Evolutionary conservation across 768 basidiomycete species (phyloP).

Genomic region (Suillus sp.): DNA sequence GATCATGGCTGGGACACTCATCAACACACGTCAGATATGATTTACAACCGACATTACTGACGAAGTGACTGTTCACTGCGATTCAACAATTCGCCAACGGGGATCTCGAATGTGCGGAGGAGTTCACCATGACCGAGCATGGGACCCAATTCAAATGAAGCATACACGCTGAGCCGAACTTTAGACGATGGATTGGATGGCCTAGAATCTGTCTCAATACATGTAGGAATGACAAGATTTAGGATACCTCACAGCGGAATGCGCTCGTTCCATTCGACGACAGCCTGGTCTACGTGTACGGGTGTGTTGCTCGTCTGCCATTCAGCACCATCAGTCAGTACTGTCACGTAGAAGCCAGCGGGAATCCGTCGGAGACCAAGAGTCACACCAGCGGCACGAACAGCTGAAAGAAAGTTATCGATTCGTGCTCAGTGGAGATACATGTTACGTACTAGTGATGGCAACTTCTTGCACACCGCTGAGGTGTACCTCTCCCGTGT

Average conservation of each 20-base stretch:
- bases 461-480: background rate
- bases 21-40: background rate
- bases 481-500: too few relatives aligned
- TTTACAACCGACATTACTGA: background rate
- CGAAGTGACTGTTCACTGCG: background rate
- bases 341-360: slow-evolving; percentile 14
- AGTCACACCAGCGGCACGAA: slow-evolving; percentile 14
- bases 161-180: slow-evolving; percentile 4
- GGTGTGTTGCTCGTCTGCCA: slow-evolving; percentile 4
- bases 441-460: background rate
- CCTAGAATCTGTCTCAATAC: background rate
- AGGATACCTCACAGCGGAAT: background rate
- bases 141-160: slow-evolving; percentile 14
- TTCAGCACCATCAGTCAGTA: background rate
- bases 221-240: background rate
- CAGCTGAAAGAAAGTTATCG: slow-evolving; percentile 1
- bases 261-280: slow-evolving; percentile 8
- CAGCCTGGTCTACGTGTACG: background rate
- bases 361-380: slow-evolving; percentile 13
- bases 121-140: slow-evolving; percentile 14
- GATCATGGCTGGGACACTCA: background rate
- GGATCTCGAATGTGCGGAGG: slow-evolving; percentile 8
- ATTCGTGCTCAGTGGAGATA: background rate
- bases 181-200: background rate
- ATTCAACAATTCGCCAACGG: background rate